Evolutionary conservation across 768 basidiomycete genomes (phyloP), one percentile per base, ranked within the genome.

Genomic region (Candolleomyces eurysporus): DNA sequence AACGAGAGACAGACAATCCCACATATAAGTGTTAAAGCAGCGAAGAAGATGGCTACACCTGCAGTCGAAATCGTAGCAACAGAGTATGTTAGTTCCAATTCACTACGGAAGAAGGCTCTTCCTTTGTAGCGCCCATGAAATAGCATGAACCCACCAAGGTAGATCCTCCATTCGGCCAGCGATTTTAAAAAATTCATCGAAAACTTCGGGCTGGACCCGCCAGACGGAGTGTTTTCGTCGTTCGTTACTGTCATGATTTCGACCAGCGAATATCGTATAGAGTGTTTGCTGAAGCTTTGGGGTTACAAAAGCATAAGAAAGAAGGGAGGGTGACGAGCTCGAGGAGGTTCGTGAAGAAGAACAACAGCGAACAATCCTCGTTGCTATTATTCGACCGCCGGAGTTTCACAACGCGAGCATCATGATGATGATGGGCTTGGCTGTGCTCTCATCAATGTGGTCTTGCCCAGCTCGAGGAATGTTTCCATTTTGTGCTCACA

Each of bases 1-100:
- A 69, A 72, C 8, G 72, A 72, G 5, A 73, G 63, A 5, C 64
- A 61, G n/a, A 72, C 58, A 19, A 73, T 68, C 21, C 71, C 71
- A 21, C 72, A 56, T 26, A 73, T 50, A 32, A 73, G 67, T 40
- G 69, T 72, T 6, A 71, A 60, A 30, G 67, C 68, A 6, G 69
- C 65, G 48, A 72, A 62, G 54, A 72, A 67, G 48, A 71, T 68
- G 17, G 69, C 67, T 58, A 67, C 64, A 59, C 71, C 71, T 71
- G 52, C 3, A 57, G 6, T 36, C 11, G 39, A 31, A 30, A 46
- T 7, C 17, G 11, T n/a, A 43, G 42, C 42, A 14, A 17, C 14
- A 6, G 19, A 6, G 36, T 36, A 11, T 1, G 36, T 36, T 11
- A 36, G 36, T 36, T 36, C 8, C 36, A 7, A 11, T 11, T 36